A percentile compares a stretch with the other conserved stretches of the same genome.
phyloP scores from a whole-genome alignment of 208 protist genomes.

The Trypanosoma scelopori region DNA sequence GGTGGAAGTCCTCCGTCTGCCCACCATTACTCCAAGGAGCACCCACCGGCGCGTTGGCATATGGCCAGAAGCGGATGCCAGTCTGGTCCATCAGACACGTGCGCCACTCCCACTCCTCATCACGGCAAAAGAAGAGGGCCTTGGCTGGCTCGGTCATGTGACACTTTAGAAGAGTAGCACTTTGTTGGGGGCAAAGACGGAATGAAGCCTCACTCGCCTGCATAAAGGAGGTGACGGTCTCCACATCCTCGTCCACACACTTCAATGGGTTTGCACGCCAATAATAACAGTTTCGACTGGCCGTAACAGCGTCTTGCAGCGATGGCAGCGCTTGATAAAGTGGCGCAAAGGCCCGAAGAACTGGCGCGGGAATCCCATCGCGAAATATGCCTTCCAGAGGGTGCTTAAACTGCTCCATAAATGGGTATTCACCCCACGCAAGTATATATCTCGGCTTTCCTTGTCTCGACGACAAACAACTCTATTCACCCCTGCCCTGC shows the following conservation, averaged over 20 bases:
- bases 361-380: slow-evolving; percentile 87
- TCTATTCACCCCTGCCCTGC: not conserved
- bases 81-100: slow-evolving; percentile 91
- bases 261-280: slow-evolving; percentile 89
- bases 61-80: slow-evolving; percentile 88
- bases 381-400: slow-evolving; percentile 91
- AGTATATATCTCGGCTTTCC: no score
- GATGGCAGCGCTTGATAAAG: slow-evolving; percentile 84
- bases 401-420: slow-evolving; percentile 84
- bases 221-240: slow-evolving; percentile 82
- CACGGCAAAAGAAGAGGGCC: slow-evolving; percentile 90
- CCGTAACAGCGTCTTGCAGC: slow-evolving; percentile 66
- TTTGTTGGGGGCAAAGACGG: slow-evolving; percentile 88
- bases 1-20: slow-evolving; percentile 90
- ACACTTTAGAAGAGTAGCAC: slow-evolving; percentile 89
- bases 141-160: slow-evolving; percentile 90
- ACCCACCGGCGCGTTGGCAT: slow-evolving; percentile 85
- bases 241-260: slow-evolving; percentile 82
- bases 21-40: slow-evolving; percentile 87
- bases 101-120: slow-evolving; percentile 93
- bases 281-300: slow-evolving; percentile 86
- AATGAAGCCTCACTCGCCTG: slow-evolving; percentile 87
- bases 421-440: slow-evolving; percentile 3
- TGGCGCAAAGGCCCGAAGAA: slow-evolving; percentile 86
- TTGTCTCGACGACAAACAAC: not conserved